phyloP scores from a whole-genome alignment of 805 yeast species.

The Yarrowia deformans region DNA sequence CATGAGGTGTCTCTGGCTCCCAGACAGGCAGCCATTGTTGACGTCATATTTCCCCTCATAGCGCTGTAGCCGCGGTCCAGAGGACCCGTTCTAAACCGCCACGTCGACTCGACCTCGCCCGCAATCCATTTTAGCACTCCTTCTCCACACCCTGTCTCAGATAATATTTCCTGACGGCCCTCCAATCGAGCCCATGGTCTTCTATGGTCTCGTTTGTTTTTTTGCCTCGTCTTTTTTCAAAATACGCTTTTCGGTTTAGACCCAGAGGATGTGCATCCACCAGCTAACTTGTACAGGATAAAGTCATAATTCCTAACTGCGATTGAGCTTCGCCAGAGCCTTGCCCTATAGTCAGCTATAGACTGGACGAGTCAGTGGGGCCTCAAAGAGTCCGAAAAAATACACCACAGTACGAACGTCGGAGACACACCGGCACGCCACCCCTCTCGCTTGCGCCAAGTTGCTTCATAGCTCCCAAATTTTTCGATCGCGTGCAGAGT shows the following conservation, averaged over 20 bases:
- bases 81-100: too few species aligned
- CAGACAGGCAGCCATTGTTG: constrained; percentile 13
- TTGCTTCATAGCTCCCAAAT: constrained; percentile 7
- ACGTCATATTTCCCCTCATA: constrained; percentile 1
- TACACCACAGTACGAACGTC: background rate
- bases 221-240: background rate
- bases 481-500: constrained; percentile 39
- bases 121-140: background rate
- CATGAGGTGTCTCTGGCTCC: background rate
- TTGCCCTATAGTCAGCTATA: background rate
- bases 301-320: constrained; percentile 36
- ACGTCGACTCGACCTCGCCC: too few species aligned
- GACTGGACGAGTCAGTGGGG: background rate
- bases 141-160: constrained; percentile 34
- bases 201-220: background rate
- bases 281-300: background rate
- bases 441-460: background rate
- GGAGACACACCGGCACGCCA: too few species aligned
- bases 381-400: background rate
- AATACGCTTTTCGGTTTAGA: constrained; percentile 29
- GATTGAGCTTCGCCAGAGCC: constrained; percentile 11
- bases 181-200: background rate
- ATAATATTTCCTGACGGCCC: background rate
- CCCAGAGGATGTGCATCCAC: constrained; percentile 20
- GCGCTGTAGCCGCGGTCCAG: too few species aligned